Evolutionary conservation across 148 eudicot genomes (phyloP).

Genomic region (Mesembryanthemum crystallinum): DNA sequence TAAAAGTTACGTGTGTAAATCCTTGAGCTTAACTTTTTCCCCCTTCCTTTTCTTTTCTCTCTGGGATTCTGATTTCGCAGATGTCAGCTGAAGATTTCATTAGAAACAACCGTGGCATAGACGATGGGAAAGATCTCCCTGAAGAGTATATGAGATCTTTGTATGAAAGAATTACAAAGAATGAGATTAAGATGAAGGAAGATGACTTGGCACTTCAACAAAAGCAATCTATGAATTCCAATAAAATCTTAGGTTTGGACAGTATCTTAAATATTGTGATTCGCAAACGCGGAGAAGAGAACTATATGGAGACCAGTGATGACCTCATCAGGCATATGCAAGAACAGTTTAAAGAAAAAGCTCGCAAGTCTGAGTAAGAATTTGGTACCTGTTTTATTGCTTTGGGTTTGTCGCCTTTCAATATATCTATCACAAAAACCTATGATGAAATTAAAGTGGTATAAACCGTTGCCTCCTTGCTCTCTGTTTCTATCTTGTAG

Average conservation of each 20-base stretch:
- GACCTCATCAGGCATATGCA: conserved; percentile 96
- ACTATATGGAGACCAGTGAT: conserved; percentile 76
- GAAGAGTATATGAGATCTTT: conserved; percentile 90
- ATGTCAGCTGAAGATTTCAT: conserved; percentile 97
- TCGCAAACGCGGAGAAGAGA: conserved; percentile 81
- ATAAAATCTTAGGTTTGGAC: conserved; percentile 84
- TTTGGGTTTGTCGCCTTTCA: neutral
- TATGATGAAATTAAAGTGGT: neutral
- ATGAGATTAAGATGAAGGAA: conserved; percentile 96
- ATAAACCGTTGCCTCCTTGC: neutral
- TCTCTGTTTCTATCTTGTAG: neutral
- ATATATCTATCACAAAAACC: neutral
- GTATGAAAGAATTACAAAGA: conserved; percentile 83
- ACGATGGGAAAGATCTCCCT: conserved; percentile 94
- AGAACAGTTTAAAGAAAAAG: conserved; percentile 96
- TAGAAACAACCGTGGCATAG: conserved; percentile 96
- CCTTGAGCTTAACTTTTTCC: conserved; percentile 6
- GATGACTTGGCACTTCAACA: conserved; percentile 73
- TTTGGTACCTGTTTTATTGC: neutral
- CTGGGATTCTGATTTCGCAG: conserved; percentile 37
- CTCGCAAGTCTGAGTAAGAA: conserved; percentile 98
- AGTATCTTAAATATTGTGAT: conserved; percentile 88
- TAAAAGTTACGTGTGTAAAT: neutral
- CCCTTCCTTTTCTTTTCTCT: neutral
- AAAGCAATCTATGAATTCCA: conserved; percentile 74